Evolutionary conservation across 306 rosid species (phyloP).

Genomic region (Trifolium repens): DNA sequence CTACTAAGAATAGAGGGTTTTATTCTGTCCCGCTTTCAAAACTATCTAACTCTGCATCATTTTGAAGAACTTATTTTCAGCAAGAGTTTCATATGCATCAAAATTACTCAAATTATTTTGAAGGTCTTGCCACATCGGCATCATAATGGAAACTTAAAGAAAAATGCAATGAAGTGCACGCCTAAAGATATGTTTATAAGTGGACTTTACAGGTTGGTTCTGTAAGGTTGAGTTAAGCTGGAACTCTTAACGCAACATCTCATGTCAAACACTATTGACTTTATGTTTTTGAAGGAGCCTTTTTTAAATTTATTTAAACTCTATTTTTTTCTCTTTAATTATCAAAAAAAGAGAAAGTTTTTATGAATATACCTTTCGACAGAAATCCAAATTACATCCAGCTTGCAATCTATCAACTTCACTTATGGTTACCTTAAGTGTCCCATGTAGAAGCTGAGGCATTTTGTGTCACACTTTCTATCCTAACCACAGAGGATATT

Average conservation of each 20-base stretch:
- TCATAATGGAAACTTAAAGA: no score
- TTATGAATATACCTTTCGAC: slow-evolving; percentile 49
- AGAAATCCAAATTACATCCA: slow-evolving; percentile 48
- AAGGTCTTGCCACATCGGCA: no score
- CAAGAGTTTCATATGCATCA: neutral
- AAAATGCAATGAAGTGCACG: no score
- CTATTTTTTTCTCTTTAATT: neutral
- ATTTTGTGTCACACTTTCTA: slow-evolving; percentile 35
- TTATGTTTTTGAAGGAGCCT: no score
- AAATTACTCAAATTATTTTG: no score
- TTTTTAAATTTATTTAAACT: no score
- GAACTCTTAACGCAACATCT: no score
- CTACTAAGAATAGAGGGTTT: neutral
- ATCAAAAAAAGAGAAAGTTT: slow-evolving; percentile 17
- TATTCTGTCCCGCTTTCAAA: neutral
- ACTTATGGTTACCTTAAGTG: slow-evolving; percentile 56
- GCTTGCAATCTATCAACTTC: slow-evolving; percentile 55
- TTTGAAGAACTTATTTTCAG: neutral
- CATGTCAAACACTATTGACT: no score
- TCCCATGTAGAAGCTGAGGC: slow-evolving; percentile 72
- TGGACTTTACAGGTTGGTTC: no score
- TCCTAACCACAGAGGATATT: slow-evolving; percentile 2
- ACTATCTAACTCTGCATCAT: neutral
- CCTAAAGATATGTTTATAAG: no score
- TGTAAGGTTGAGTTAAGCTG: no score